phyloP scores from a whole-genome alignment of 108 stramenopile species.

The Conticribra guillardii region DNA sequence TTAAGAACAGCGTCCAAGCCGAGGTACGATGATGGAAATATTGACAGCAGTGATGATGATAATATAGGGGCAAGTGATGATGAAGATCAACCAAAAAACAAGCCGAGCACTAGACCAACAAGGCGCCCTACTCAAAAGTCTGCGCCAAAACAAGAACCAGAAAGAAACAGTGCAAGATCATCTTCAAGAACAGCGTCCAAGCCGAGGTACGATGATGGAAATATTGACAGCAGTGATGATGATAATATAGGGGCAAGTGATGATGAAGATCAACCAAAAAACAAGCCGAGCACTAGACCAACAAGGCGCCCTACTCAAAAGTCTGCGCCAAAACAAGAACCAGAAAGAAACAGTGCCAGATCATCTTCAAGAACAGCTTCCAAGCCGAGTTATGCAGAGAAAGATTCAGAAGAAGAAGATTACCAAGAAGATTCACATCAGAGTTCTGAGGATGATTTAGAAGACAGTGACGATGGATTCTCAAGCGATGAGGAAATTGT shows the following conservation, averaged over 20 bases:
- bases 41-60: too few species aligned
- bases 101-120: too few species aligned
- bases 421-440: background rate
- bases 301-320: too few species aligned
- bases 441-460: constrained; percentile 6
- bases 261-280: too few species aligned
- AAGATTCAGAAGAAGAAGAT: constrained; percentile 7
- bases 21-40: too few species aligned
- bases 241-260: too few species aligned
- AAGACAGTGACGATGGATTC: constrained; percentile 19
- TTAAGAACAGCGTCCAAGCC: constrained; percentile 13
- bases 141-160: too few species aligned
- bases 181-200: constrained; percentile 24
- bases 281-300: too few species aligned
- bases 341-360: constrained; percentile 6
- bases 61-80: too few species aligned
- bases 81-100: too few species aligned
- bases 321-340: too few species aligned
- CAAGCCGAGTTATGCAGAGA: constrained; percentile 30
- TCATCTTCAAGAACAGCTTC: constrained; percentile 15
- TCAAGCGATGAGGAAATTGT: constrained; percentile 16
- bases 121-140: too few species aligned
- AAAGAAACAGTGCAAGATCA: constrained; percentile 1
- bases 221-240: background rate
- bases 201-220: constrained; percentile 24